Evolutionary conservation across 768 basidiomycete species (phyloP), one percentile per base, ranked within the genome.

Genomic region (Gymnopilus junonius): DNA sequence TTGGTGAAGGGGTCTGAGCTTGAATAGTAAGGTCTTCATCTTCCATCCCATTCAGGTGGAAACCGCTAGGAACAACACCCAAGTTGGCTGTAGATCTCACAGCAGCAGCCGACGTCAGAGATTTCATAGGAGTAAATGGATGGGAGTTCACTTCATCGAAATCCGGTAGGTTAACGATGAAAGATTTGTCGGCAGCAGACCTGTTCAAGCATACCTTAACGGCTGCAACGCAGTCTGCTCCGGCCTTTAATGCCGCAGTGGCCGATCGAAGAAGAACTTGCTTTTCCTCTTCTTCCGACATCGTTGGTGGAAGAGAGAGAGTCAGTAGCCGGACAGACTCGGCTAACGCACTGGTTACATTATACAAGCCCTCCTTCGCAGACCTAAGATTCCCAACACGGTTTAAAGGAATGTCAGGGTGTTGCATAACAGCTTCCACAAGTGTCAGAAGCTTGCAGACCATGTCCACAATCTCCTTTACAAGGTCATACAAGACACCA

Each of bases 391-490:
- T 82, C 23, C 83, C 84, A 12, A 91, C 76, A 71, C 91, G 89
- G 63, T 86, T 79, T 31, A 77, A 70, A 37, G 87, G 85, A 42
- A 95, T 80, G 48, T 89, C 88, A 2, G 90, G 87, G 71, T 94
- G 91, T 55, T 84, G 84, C 70, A 90, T 86, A 42, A 97, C 93
- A 8, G 90, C 89, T 73, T 99, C 97, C 50, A 97, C 94, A 59
- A 99, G 89, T 31, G 90, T 91, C 58, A 99, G 84, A 63, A 97
- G 83, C 71, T 92, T 93, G 79, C 94, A 92, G 21, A 97, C 95
- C 79, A 91, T 89, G 74, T 97, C 95, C 55, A 98, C 92, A 50
- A 95, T 92, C 77, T 97, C 94, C 55, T 91, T 87, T n/a, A 96
- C 94, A 57, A 98, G 86, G 67, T 98, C 95, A 71, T 97, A 95